Evolutionary conservation across 768 basidiomycete species (phyloP).

Genomic region (Boletellus ananas): DNA sequence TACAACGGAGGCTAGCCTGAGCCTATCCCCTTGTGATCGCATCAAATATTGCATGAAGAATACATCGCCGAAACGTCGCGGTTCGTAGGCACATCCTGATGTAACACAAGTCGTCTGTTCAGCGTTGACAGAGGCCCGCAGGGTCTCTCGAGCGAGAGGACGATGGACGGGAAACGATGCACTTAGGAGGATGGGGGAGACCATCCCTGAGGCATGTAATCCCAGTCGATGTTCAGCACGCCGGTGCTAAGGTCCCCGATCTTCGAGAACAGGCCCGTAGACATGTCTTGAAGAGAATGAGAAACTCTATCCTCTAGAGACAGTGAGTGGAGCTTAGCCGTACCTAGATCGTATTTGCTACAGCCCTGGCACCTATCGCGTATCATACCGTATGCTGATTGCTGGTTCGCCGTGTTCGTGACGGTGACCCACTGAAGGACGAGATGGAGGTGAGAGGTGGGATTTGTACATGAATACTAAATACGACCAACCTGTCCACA

Average conservation of each 20-base stretch:
- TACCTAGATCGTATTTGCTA: conserved; percentile 52
- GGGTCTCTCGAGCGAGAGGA: neutral
- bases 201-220: conserved; percentile 51
- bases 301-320: neutral
- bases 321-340: conserved; percentile 12
- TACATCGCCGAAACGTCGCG: conserved; percentile 19
- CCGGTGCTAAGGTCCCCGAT: conserved; percentile 48
- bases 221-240: conserved; percentile 53
- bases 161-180: neutral
- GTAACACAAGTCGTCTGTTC: conserved; percentile 11
- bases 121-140: conserved; percentile 4
- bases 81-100: conserved; percentile 19
- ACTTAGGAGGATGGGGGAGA: conserved; percentile 26
- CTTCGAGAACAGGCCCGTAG: conserved; percentile 53
- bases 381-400: conserved; percentile 45
- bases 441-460: conserved; percentile 6
- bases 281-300: conserved; percentile 52
- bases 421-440: conserved; percentile 52
- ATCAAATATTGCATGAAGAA: conserved; percentile 15
- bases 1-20: conserved; percentile 22
- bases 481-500: conserved; percentile 51
- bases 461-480: neutral
- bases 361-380: conserved; percentile 62
- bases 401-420: conserved; percentile 53
- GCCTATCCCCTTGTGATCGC: conserved; percentile 9